phyloP scores from a whole-genome alignment of 306 rosid species.

The Pyrus betulifolia region DNA sequence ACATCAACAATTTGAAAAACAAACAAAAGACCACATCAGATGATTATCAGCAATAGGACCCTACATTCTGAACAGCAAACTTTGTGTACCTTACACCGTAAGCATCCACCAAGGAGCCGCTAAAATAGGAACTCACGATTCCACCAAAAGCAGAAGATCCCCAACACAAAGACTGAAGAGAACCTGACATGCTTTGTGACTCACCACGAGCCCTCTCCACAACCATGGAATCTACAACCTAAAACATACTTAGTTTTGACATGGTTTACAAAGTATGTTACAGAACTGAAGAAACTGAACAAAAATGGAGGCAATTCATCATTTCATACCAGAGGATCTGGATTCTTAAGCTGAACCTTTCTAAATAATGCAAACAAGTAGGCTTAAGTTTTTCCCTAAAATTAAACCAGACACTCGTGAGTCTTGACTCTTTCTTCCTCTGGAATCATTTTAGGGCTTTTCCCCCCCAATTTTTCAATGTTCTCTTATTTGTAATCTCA shows the following conservation, averaged over 20 bases:
- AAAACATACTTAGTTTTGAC: constrained; percentile 29
- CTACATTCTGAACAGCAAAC: constrained; percentile 7
- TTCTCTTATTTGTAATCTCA: background rate
- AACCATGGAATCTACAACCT: constrained; percentile 99
- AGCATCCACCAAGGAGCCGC: constrained; percentile 78
- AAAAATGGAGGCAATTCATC: background rate
- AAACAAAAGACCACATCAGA: background rate
- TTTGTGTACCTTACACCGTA: constrained; percentile 78
- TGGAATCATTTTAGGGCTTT: background rate
- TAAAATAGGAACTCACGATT: constrained; percentile 89
- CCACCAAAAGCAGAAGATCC: constrained; percentile 99
- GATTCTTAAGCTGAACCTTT: background rate
- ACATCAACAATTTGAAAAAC: constrained; percentile 4
- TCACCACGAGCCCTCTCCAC: constrained; percentile 99
- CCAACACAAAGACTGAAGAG: constrained; percentile 98
- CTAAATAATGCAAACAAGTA: background rate
- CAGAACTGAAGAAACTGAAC: background rate
- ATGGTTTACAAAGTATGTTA: background rate
- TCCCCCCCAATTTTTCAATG: background rate
- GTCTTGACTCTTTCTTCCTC: background rate
- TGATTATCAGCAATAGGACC: background rate
- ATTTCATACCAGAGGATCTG: background rate
- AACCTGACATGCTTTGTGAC: constrained; percentile 94
- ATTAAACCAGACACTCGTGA: background rate
- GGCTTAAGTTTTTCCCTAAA: background rate